Evolutionary conservation across 2,329 filamentous ascomycete species (phyloP), one percentile per base, ranked within the genome.

Genomic region (Septoria petroselini): DNA sequence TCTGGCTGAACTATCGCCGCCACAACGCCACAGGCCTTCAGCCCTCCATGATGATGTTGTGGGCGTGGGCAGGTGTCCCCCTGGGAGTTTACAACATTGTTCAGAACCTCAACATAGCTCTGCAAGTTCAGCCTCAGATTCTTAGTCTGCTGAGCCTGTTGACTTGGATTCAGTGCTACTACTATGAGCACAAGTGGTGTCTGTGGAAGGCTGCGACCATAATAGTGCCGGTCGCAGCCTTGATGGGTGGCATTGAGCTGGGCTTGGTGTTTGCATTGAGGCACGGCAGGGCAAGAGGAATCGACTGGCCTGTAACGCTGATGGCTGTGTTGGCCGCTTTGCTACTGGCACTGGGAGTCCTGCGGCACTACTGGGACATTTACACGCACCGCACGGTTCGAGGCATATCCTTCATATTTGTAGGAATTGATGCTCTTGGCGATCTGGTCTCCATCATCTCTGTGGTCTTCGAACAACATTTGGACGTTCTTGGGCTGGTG

Each of bases 331-430:
- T 86, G 1, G 83, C 84, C 0, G 83, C 84, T 0, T 64, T 73
- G 0, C 71, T 88, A 2, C 75, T 88, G 1, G 81, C 81, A 1
- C 75, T 80, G 1, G 85, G 85, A 0, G 85, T 88, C 0, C 67
- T 86, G 6, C 71, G 80, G 2, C 83, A 88, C 62, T 88, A 87
- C 59, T 80, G 77, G 72, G 84, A 88, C 54, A 86, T 88, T 17
- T 86, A 80, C 60, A 63, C 74, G 2, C 78, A 85, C 57, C 75
- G 80, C 5, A 85, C 83, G 0, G 84, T 86, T 1, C 74, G 82
- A 11, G 84, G 84, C 6, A 86, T 88, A 31, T 86, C 83, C 1
- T 87, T 88, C 65, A 70, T 86, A 2, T 88, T 88, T 57, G 83
- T 86, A 0, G 80, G 73, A 1, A 84, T 88, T 35, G 84, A 88